phyloP scores from a whole-genome alignment of 352 stramenopile genomes.

The Elongisporangium anandrum region DNA sequence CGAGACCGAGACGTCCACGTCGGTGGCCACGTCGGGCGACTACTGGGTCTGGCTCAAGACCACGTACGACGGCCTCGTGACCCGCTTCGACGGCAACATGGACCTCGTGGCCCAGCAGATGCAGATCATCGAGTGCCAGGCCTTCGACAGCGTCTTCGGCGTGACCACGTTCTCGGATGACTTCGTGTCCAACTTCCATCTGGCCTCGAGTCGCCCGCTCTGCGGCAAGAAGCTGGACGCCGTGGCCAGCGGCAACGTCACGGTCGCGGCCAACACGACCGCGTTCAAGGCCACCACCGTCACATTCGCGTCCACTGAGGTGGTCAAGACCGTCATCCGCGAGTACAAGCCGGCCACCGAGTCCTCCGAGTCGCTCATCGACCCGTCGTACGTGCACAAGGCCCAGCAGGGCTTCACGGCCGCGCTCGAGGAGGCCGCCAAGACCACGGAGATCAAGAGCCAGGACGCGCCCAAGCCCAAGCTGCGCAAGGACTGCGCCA shows the following conservation, averaged over 20 bases:
- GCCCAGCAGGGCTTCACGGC: slow-evolving; percentile 13
- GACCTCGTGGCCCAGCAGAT: slow-evolving; percentile 55
- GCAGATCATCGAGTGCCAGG: slow-evolving; percentile 56
- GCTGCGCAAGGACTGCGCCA: not conserved
- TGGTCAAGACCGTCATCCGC: slow-evolving; percentile 20
- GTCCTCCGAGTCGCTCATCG: slow-evolving; percentile 18
- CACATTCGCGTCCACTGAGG: slow-evolving; percentile 24
- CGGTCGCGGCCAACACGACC: slow-evolving; percentile 23
- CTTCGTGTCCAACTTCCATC: slow-evolving; percentile 49
- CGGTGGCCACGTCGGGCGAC: slow-evolving; percentile 38
- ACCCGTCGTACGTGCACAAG: slow-evolving; percentile 17
- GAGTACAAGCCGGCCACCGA: slow-evolving; percentile 20
- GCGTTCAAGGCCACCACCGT: slow-evolving; percentile 28
- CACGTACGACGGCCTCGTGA: slow-evolving; percentile 49
- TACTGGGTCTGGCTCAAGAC: slow-evolving; percentile 66
- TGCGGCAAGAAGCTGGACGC: slow-evolving; percentile 42
- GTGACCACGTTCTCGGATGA: slow-evolving; percentile 37
- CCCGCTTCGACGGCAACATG: slow-evolving; percentile 59
- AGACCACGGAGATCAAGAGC: slow-evolving; percentile 1
- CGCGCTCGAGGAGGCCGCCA: slow-evolving; percentile 8
- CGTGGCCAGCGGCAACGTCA: slow-evolving; percentile 26
- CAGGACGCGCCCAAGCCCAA: not conserved
- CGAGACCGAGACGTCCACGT: slow-evolving; percentile 38
- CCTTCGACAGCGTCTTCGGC: slow-evolving; percentile 50
- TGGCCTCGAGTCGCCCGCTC: slow-evolving; percentile 24